Evolutionary conservation across 345 rosid species (phyloP).

Genomic region (Sonneratia alba): DNA sequence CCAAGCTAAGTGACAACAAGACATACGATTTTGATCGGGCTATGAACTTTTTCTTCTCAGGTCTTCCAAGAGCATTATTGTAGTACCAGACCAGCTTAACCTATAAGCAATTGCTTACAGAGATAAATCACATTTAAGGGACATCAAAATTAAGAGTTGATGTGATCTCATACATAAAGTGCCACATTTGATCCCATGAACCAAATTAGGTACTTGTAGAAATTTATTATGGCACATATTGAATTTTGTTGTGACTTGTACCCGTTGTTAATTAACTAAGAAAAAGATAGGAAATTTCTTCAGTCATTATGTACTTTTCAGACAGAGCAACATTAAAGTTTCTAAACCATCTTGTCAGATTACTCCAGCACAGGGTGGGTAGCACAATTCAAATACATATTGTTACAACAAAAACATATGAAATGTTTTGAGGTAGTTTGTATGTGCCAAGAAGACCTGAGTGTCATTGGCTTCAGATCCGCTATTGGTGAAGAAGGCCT

Average conservation of each 20-base stretch:
- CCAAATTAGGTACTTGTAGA: not conserved
- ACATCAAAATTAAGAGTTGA: not conserved
- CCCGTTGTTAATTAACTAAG: not conserved
- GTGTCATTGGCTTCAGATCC: slow-evolving; percentile 99
- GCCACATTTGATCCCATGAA: not conserved
- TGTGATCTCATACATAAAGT: not conserved
- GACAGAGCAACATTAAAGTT: not conserved
- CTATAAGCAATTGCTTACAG: slow-evolving; percentile 22
- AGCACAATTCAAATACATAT: not conserved
- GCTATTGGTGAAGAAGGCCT: slow-evolving; percentile 82
- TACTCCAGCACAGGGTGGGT: not conserved
- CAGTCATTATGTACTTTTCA: not conserved
- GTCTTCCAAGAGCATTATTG: slow-evolving; percentile 81
- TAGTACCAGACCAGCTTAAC: slow-evolving; percentile 92
- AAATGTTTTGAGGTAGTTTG: not conserved
- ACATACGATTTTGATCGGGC: slow-evolving; percentile 64
- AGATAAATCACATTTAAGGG: not conserved
- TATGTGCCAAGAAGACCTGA: slow-evolving; percentile 37
- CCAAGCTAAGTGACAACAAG: not conserved
- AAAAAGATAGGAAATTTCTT: not conserved
- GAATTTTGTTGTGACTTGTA: not conserved
- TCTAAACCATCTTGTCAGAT: not conserved
- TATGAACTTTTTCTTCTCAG: slow-evolving; percentile 70
- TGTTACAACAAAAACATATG: not conserved
- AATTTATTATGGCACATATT: not conserved